Conservation (phyloP, 495 filamentous ascomycete species). For the Penicillium nucicola region DNA sequence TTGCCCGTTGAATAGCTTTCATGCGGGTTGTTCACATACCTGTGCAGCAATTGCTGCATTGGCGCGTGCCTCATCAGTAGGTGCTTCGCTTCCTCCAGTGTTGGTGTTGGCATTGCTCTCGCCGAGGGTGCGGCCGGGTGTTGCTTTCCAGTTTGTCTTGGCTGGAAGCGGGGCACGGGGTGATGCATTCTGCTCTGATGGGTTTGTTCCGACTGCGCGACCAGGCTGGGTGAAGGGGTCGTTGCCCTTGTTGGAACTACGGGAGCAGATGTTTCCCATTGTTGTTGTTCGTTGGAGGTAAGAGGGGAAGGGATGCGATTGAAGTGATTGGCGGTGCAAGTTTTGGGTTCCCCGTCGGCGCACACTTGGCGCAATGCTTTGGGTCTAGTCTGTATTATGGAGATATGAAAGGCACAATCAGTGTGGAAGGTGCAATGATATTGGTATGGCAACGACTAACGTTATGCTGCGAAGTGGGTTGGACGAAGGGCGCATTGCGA, state of each 20-base stretch:
- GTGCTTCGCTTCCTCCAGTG: constrained; percentile 16
- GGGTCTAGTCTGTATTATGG: neutral
- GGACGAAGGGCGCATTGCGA: neutral
- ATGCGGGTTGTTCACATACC: constrained; percentile 34
- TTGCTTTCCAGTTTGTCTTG: constrained; percentile 40
- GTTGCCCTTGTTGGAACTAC: constrained; percentile 48
- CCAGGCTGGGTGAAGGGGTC: constrained; percentile 59
- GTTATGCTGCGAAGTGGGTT: neutral
- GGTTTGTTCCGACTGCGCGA: constrained; percentile 50
- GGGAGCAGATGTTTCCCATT: constrained; percentile 77
- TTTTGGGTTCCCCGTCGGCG: too few species aligned
- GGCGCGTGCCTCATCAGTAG: constrained; percentile 46
- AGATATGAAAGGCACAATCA: neutral
- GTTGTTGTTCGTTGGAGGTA: constrained; percentile 9
- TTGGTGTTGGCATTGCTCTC: constrained; percentile 21
- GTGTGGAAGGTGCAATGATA: neutral
- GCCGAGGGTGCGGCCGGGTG: constrained; percentile 57
- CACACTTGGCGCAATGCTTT: neutral
- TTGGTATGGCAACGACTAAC: neutral
- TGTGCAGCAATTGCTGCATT: constrained; percentile 68
- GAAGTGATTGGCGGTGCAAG: neutral
- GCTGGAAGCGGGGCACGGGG: constrained; percentile 37
- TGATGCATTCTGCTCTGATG: constrained; percentile 11
- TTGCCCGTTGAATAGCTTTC: neutral
- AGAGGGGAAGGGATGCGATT: neutral